Evolutionary conservation across 345 rosid genomes (phyloP).

Genomic region (Sonneratia alba): DNA sequence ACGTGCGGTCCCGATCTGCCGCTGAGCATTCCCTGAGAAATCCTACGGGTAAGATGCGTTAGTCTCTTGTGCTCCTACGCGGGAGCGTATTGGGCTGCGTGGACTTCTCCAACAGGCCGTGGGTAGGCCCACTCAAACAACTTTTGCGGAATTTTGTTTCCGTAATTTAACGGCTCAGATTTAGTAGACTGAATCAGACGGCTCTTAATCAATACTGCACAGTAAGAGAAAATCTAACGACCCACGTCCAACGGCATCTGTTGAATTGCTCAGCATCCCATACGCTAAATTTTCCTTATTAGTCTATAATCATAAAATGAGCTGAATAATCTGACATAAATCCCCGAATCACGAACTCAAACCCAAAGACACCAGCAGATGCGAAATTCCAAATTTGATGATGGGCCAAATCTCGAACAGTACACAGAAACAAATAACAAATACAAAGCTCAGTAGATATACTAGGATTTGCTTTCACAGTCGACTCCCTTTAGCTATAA

Average conservation of each 20-base stretch:
- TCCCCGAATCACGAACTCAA: not conserved
- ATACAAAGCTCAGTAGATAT: not conserved
- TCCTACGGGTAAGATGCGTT: conserved; percentile 15
- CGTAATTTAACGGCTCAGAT: no score
- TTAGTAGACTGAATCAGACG: no score
- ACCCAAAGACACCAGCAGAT: not conserved
- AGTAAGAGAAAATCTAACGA: no score
- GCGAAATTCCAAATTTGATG: not conserved
- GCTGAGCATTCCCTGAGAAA: not conserved
- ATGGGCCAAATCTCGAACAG: not conserved
- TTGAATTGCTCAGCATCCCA: no score
- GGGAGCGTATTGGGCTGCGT: conserved; percentile 1
- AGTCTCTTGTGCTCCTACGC: not conserved
- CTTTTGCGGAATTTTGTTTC: not conserved
- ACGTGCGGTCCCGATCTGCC: conserved; percentile 40
- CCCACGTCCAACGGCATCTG: no score
- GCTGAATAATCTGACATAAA: no score
- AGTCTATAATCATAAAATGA: no score
- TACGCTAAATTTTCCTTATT: no score
- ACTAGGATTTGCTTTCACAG: not conserved
- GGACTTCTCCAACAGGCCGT: not conserved
- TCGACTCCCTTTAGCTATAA: not conserved
- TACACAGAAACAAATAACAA: not conserved
- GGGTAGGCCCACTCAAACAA: not conserved
- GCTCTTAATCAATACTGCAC: no score